Percentiles rank a stretch among this genome's conserved stretches.
Conservation (phyloP, 108 stramenopile genomes). For the Pseudonitzschia delicatissima region DNA sequence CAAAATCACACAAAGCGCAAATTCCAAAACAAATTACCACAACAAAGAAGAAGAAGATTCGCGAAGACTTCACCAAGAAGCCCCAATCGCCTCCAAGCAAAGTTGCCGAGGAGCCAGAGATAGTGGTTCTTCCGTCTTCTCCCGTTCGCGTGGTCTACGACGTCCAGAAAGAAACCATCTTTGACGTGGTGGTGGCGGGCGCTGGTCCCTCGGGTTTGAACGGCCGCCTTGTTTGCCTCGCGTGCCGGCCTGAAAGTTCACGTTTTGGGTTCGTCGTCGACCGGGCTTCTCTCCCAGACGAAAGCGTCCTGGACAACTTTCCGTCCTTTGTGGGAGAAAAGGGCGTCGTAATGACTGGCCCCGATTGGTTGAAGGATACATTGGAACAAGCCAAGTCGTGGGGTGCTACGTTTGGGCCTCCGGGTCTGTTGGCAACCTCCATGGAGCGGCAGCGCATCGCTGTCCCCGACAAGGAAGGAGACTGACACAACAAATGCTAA, state of each 20-base stretch:
- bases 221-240: slow-evolving; percentile 59
- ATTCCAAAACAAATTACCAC: no score
- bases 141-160: background rate
- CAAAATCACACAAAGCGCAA: no score
- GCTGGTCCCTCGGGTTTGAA: slow-evolving; percentile 60
- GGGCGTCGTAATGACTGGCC: slow-evolving; percentile 21
- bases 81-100: no score
- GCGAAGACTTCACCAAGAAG: no score
- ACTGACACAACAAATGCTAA: background rate
- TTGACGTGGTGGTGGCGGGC: slow-evolving; percentile 55
- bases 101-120: no score
- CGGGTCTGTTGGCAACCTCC: slow-evolving; percentile 32
- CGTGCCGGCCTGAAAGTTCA: slow-evolving; percentile 51
- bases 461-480: background rate
- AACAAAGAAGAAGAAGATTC: no score
- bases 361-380: slow-evolving; percentile 40
- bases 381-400: slow-evolving; percentile 36
- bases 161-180: background rate
- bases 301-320: slow-evolving; percentile 51
- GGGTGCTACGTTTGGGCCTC: slow-evolving; percentile 41
- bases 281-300: slow-evolving; percentile 47
- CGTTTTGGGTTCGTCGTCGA: slow-evolving; percentile 44
- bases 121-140: no score
- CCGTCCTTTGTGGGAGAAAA: slow-evolving; percentile 30
- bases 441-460: background rate